phyloP scores from a whole-genome alignment of 305 asterid genomes.

The Nicotiana rustica region DNA sequence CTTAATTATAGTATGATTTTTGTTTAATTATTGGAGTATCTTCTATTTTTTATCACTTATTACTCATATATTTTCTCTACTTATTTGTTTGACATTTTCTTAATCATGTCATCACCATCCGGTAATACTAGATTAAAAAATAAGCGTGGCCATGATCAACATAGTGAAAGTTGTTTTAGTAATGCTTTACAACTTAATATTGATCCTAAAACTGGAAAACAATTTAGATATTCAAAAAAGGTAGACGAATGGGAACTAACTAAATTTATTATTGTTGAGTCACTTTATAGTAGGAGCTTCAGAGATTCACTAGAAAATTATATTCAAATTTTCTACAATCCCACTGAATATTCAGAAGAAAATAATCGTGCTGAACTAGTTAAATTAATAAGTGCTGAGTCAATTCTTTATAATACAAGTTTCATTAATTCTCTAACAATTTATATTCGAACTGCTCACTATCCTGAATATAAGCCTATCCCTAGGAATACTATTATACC shows the following conservation, averaged over 20 bases:
- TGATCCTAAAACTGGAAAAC: slow-evolving; percentile 7
- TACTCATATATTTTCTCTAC: no score
- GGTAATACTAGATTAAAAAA: not conserved
- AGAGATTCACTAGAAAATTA: no score
- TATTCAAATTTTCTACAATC: slow-evolving; percentile 3
- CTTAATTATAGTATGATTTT: no score
- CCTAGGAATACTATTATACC: not conserved
- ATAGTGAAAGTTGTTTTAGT: slow-evolving; percentile 1
- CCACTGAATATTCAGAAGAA: slow-evolving; percentile 20
- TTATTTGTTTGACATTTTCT: not conserved
- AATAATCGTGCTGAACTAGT: slow-evolving; percentile 23
- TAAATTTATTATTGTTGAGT: not conserved
- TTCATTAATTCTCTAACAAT: not conserved
- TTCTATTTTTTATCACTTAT: no score
- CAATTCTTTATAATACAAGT: slow-evolving; percentile 12
- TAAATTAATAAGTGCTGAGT: slow-evolving; percentile 18
- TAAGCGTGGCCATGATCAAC: not conserved
- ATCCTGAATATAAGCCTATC: slow-evolving; percentile 9
- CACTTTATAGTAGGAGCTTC: not conserved
- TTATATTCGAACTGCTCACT: not conserved
- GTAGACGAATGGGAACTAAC: not conserved
- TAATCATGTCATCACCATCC: not conserved
- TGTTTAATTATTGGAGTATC: no score
- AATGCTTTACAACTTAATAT: slow-evolving; percentile 11
- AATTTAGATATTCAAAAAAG: not conserved